Percentiles rank a stretch among this genome's conserved stretches.
Conservation (phyloP, 1,284 basidiomycete species). For the Rhodotorula sp. region DNA sequence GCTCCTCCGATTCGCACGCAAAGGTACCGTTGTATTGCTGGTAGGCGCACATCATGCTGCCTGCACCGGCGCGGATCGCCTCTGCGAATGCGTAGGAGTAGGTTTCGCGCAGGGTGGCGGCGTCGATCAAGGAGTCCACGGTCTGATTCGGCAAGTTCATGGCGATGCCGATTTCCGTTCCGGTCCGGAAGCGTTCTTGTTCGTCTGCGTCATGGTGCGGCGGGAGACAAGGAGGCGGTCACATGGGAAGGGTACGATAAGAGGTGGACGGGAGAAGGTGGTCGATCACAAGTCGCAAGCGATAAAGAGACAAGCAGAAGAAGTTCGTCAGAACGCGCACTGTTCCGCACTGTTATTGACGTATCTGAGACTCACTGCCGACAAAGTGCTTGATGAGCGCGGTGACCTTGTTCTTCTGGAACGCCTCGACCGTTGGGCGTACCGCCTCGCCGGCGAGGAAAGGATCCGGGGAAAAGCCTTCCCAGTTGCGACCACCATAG, state of each 20-base stretch:
- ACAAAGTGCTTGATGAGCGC: conserved; percentile 34
- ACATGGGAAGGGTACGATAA: no score
- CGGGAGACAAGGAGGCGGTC: no score
- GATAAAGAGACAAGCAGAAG: no score
- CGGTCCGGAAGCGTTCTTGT: conserved; percentile 22
- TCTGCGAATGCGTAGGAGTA: conserved; percentile 38
- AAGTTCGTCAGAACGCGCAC: no score
- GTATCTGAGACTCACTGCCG: conserved; percentile 13
- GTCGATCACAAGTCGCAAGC: no score
- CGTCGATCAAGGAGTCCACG: conserved; percentile 50
- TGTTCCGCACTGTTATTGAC: no score
- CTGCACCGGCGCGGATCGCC: conserved; percentile 69
- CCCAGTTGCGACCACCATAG: conserved; percentile 70
- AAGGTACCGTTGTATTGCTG: conserved; percentile 46
- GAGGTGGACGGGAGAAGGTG: no score
- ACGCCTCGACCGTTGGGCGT: conserved; percentile 49
- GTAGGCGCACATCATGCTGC: conserved; percentile 75
- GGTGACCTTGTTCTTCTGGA: conserved; percentile 66
- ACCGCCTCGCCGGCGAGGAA: conserved; percentile 6
- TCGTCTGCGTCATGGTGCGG: conserved; percentile 2
- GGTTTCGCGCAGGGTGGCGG: background rate
- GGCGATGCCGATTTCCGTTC: conserved; percentile 56
- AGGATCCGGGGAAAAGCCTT: conserved; percentile 63
- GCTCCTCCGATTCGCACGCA: conserved; percentile 4
- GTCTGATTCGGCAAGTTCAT: conserved; percentile 67